These are phyloP conservation scores for Wickerhamiella domercqiae DNA, from an alignment of 805 yeast genomes.

Conservation along the genomic window DNA sequence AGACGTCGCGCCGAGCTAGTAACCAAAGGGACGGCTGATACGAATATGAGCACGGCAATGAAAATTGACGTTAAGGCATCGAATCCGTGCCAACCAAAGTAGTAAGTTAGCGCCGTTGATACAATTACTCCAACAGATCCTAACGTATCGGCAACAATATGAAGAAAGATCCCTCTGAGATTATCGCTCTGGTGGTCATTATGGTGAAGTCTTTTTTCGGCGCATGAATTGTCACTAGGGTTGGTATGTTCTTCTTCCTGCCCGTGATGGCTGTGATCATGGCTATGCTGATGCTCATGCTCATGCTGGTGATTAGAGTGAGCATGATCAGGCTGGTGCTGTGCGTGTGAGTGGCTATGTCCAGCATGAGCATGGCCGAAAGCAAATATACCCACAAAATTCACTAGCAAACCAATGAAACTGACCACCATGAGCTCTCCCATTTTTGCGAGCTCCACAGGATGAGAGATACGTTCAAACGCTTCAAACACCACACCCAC, in stretches of 20 bases:
- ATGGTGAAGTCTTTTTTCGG: slow-evolving; percentile 7
- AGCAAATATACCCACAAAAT: slow-evolving; percentile 84
- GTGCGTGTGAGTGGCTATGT: slow-evolving; percentile 16
- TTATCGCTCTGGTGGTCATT: slow-evolving; percentile 34
- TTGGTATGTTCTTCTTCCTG: slow-evolving; percentile 10
- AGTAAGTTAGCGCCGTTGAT: slow-evolving; percentile 62
- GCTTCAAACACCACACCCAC: slow-evolving; percentile 82
- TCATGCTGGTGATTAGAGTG: slow-evolving; percentile 14
- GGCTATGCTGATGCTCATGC: slow-evolving; percentile 23
- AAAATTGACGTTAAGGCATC: slow-evolving; percentile 87
- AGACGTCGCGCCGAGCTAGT: slow-evolving; percentile 65
- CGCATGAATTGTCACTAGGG: slow-evolving; percentile 6
- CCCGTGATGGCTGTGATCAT: slow-evolving; percentile 6
- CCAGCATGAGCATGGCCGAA: slow-evolving; percentile 49
- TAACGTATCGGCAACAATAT: slow-evolving; percentile 84
- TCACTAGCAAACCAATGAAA: slow-evolving; percentile 68
- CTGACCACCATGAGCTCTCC: slow-evolving; percentile 78
- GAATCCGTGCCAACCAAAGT: slow-evolving; percentile 61
- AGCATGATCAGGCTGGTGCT: slow-evolving; percentile 4
- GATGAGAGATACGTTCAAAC: slow-evolving; percentile 59
- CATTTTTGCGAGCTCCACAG: slow-evolving; percentile 63
- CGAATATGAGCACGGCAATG: slow-evolving; percentile 64
- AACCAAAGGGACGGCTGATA: slow-evolving; percentile 72
- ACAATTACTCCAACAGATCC: slow-evolving; percentile 97
- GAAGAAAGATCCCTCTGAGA: slow-evolving; percentile 88